Percentiles rank a stretch among this genome's conserved stretches.
phyloP scores from a whole-genome alignment of 2,329 filamentous ascomycete species.

The Didymella exigua region DNA sequence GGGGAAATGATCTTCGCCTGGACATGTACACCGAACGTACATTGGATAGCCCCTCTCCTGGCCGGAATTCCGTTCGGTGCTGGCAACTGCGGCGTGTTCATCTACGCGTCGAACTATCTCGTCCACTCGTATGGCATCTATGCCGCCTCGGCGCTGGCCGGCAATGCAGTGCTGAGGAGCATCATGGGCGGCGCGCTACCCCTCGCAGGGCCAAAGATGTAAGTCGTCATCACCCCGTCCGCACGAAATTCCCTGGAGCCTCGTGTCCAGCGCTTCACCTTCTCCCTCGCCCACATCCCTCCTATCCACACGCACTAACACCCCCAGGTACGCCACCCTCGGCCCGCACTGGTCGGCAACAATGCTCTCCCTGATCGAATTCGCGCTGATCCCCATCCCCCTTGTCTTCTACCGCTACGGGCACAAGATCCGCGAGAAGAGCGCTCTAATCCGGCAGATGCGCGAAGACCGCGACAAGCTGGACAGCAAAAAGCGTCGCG shows the following conservation, averaged over 20 bases:
- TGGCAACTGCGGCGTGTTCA: slow-evolving; percentile 79
- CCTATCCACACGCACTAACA: neutral
- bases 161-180: slow-evolving; percentile 76
- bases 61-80: slow-evolving; percentile 80
- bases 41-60: slow-evolving; percentile 79
- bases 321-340: slow-evolving; percentile 62
- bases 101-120: slow-evolving; percentile 81
- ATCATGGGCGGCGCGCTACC: slow-evolving; percentile 79
- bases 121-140: slow-evolving; percentile 81
- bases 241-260: no score
- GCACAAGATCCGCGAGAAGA: slow-evolving; percentile 61
- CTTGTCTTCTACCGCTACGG: slow-evolving; percentile 74
- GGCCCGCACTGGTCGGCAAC: slow-evolving; percentile 81
- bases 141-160: slow-evolving; percentile 78
- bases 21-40: slow-evolving; percentile 72
- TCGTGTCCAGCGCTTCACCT: no score
- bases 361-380: slow-evolving; percentile 73
- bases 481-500: slow-evolving; percentile 48
- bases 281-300: neutral
- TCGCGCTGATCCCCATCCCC: slow-evolving; percentile 77
- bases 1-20: slow-evolving; percentile 88
- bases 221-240: no score
- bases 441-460: slow-evolving; percentile 58
- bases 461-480: slow-evolving; percentile 51
- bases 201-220: slow-evolving; percentile 72